These are phyloP conservation scores for Carallia pectinifolia DNA, from an alignment of 345 rosid species.

Conservation along the genomic window DNA sequence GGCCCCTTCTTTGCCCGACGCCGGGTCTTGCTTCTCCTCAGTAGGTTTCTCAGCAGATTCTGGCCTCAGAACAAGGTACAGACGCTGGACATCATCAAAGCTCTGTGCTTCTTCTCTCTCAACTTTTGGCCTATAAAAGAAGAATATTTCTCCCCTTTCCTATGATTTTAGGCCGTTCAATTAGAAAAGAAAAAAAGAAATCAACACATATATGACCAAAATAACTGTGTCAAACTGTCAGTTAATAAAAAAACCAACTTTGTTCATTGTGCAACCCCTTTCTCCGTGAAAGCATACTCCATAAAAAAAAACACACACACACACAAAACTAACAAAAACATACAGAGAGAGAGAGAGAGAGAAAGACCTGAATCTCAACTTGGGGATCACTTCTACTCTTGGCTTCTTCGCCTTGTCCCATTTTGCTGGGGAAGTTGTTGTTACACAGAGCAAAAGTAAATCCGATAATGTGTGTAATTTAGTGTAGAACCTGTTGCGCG, in stretches of 20 bases:
- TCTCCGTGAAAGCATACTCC: too few relatives aligned
- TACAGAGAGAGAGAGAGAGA: too few relatives aligned
- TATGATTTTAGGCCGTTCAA: constrained; percentile 1
- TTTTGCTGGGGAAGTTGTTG: background rate
- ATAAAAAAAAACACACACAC: too few relatives aligned
- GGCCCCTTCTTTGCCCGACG: constrained; percentile 53
- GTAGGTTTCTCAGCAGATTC: constrained; percentile 54
- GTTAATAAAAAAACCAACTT: too few relatives aligned
- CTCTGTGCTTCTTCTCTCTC: constrained; percentile 63
- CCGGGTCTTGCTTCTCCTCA: constrained; percentile 62
- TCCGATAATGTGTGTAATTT: too few relatives aligned
- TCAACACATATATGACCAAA: too few relatives aligned
- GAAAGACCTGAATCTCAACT: constrained; percentile 39
- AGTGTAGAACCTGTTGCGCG: too few relatives aligned
- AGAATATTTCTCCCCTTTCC: constrained; percentile 78
- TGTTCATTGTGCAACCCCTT: too few relatives aligned
- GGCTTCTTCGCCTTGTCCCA: constrained; percentile 44
- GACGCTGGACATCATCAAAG: constrained; percentile 56
- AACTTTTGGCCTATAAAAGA: constrained; percentile 78
- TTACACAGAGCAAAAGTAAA: too few relatives aligned
- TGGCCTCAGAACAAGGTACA: constrained; percentile 62
- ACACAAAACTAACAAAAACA: background rate
- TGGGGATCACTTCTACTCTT: constrained; percentile 37
- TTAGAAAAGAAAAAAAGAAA: too few relatives aligned
- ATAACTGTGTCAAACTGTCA: too few relatives aligned